These are phyloP conservation scores for Purpureocillium takamizusanense DNA, from an alignment of 2,329 filamentous ascomycete species.

Conservation along the genomic window DNA sequence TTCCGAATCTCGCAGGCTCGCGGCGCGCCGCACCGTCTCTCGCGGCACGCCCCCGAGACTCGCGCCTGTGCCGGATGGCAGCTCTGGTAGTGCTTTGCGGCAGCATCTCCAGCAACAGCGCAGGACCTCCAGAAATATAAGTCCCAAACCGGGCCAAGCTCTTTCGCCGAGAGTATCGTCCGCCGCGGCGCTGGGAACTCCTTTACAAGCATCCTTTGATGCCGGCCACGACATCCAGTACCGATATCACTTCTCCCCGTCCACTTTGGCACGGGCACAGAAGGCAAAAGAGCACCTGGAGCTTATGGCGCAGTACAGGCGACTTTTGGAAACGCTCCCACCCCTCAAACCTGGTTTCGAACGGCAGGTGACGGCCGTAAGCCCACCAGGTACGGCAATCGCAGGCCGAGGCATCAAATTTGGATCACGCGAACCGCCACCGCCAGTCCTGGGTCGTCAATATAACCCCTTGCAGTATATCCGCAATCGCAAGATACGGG, in stretches of 20 bases:
- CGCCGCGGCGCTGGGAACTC: conserved; percentile 29
- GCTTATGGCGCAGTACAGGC: conserved; percentile 74
- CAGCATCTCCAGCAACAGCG: conserved; percentile 67
- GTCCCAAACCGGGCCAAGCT: conserved; percentile 43
- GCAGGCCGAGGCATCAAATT: conserved; percentile 19
- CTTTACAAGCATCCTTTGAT: conserved; percentile 40
- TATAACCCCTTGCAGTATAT: conserved; percentile 94
- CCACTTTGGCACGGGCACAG: conserved; percentile 72
- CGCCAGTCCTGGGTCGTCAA: conserved; percentile 47
- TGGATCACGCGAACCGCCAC: conserved; percentile 16
- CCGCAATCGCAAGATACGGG: conserved; percentile 78
- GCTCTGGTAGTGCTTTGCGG: conserved; percentile 49
- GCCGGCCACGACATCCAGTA: conserved; percentile 33
- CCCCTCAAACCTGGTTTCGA: conserved; percentile 48
- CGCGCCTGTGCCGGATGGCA: conserved; percentile 42
- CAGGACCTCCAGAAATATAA: conserved; percentile 50
- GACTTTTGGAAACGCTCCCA: conserved; percentile 69
- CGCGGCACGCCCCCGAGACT: conserved; percentile 41
- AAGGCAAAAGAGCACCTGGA: conserved; percentile 82
- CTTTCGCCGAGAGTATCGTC: conserved; percentile 31
- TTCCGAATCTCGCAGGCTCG: conserved; percentile 68
- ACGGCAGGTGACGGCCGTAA: conserved; percentile 27
- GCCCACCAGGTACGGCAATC: conserved; percentile 30
- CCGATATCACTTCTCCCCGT: conserved; percentile 63
- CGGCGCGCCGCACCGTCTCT: conserved; percentile 45